Conservation (phyloP, 495 filamentous ascomycete species). For the Rostrohypoxylon terebratum region DNA sequence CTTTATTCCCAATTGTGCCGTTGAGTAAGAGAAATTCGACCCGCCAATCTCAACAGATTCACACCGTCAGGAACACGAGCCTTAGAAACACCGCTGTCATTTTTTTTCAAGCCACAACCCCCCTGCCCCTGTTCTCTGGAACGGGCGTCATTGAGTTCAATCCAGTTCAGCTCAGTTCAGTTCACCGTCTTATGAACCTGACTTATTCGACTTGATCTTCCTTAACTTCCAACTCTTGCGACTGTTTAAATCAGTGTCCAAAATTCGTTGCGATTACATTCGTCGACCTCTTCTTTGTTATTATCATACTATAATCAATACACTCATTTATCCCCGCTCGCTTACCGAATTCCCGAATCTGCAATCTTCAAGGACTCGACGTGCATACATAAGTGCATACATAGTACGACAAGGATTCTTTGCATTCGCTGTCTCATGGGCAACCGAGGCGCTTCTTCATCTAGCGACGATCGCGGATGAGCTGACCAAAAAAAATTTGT, state of each 20-base stretch:
- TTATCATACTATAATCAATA: not conserved
- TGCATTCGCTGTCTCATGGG: constrained; percentile 37
- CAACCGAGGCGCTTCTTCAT: constrained; percentile 37
- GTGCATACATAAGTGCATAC: not conserved
- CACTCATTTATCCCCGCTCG: constrained; percentile 10
- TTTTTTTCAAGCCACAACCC: constrained; percentile 24
- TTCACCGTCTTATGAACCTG: constrained; percentile 34
- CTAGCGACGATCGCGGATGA: constrained; percentile 42
- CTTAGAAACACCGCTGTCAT: not conserved
- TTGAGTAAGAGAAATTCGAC: not conserved
- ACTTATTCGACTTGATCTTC: constrained; percentile 11
- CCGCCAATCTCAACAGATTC: constrained; percentile 35
- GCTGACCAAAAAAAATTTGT: constrained; percentile 48
- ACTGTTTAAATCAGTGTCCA: constrained; percentile 19
- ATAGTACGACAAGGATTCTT: constrained; percentile 13
- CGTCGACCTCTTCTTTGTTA: not conserved
- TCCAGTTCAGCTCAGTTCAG: no score
- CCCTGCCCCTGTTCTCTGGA: constrained; percentile 26
- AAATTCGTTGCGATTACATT: constrained; percentile 15
- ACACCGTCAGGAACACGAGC: not conserved
- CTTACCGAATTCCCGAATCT: constrained; percentile 8
- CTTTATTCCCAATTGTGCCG: constrained; percentile 18
- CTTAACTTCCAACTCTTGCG: constrained; percentile 24
- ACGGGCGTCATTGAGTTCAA: constrained; percentile 37
- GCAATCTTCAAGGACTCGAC: not conserved